These are phyloP conservation scores for Bipolaris bicolor DNA, from an alignment of 2,329 filamentous ascomycete species.

Conservation along the genomic window DNA sequence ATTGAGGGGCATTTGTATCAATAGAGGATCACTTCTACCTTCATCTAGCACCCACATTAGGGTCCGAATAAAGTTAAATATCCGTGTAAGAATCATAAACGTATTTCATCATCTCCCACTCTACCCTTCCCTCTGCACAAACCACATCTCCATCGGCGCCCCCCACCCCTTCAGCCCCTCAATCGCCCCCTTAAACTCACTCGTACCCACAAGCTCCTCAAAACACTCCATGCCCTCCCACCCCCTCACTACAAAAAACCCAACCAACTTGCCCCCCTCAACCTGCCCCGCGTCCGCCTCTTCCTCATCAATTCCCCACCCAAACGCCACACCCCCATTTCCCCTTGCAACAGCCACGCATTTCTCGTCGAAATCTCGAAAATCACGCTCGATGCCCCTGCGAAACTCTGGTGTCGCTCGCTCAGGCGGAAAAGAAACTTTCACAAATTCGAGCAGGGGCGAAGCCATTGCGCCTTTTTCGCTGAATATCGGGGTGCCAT, in stretches of 20 bases:
- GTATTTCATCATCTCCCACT: neutral
- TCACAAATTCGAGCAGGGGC: slow-evolving; percentile 10
- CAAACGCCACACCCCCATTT: neutral
- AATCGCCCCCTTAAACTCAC: slow-evolving; percentile 7
- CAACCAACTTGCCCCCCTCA: neutral
- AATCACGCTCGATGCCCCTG: neutral
- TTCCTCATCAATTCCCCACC: slow-evolving; percentile 11
- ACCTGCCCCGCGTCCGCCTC: slow-evolving; percentile 3
- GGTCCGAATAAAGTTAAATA: too few species aligned
- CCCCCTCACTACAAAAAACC: slow-evolving; percentile 11
- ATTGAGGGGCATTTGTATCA: slow-evolving; percentile 21
- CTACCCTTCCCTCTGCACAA: slow-evolving; percentile 4
- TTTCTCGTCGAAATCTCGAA: neutral
- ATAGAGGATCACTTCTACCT: neutral
- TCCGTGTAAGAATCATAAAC: too few species aligned
- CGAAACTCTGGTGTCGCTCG: neutral
- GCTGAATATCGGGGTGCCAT: neutral
- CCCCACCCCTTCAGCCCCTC: slow-evolving; percentile 2
- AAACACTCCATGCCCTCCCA: slow-evolving; percentile 15
- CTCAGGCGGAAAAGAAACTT: neutral
- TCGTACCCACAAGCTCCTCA: neutral
- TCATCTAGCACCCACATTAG: too few species aligned
- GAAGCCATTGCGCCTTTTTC: neutral
- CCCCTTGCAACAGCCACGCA: neutral
- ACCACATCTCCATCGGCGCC: slow-evolving; percentile 8